Conservation (phyloP, 2,329 filamentous ascomycete genomes). For the Nemania sp. region DNA sequence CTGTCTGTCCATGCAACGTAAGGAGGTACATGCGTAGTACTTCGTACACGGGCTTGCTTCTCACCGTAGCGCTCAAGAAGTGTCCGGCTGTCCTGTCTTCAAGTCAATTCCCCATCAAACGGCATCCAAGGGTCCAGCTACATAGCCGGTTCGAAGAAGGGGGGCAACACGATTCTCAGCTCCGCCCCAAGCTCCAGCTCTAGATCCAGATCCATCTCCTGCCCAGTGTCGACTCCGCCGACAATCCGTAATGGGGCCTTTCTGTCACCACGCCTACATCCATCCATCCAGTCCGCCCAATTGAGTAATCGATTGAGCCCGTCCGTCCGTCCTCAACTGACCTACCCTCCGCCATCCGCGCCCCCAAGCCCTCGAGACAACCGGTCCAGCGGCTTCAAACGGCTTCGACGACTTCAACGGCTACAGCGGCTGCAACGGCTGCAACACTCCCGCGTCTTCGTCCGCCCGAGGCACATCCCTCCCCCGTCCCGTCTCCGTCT, state of each 20-base stretch:
- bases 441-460: constrained; percentile 2
- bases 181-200: not conserved
- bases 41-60: too few species aligned
- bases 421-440: not conserved
- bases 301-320: constrained; percentile 8
- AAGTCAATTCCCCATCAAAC: constrained; percentile 13
- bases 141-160: constrained; percentile 5
- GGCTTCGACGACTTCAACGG: not conserved
- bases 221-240: not conserved
- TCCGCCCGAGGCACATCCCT: not conserved
- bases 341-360: constrained; percentile 19
- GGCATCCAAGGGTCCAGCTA: constrained; percentile 16
- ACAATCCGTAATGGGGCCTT: constrained; percentile 28
- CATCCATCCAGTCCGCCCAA: constrained; percentile 12
- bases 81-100: too few species aligned
- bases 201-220: constrained; percentile 10
- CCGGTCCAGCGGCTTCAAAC: not conserved
- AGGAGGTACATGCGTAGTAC: too few species aligned
- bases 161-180: not conserved
- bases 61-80: too few species aligned
- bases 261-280: constrained; percentile 17
- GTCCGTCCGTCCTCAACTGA: constrained; percentile 22
- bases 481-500: not conserved
- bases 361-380: constrained; percentile 9
- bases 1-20: too few species aligned